Base-by-base conservation (phyloP, 495 filamentous ascomycete genomes). In the Trichoderma virens region DNA sequence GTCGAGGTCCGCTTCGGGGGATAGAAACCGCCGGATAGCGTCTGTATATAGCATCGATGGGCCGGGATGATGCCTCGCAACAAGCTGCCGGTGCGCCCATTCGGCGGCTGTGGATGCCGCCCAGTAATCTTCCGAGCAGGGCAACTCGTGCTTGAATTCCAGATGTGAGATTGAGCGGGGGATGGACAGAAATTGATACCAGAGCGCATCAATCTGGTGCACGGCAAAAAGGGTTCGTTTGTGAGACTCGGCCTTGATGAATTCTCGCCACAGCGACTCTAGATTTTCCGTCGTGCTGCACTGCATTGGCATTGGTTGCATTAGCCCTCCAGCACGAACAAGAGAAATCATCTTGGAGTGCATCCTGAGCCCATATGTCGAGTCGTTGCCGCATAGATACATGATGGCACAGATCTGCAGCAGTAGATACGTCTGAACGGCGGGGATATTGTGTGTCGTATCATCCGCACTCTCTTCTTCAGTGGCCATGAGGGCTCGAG, bases 121-220 rank as follows among this genome's bases (percentile, higher is more conserved):
- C 74, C 74, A 77, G 11, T 68, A 65, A 14, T 66, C 68, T 54
- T 71, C 69, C 1, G 69, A 69, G 45, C 71, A 75, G n/a, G 74
- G 74, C 6, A 77, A 62, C 23, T 75, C 71, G 65, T 77, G 73
- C 34, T 77, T 77, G 61, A 77, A 68, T 66, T 77, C 74, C 1
- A 77, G 67, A 54, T 75, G 72, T 3, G 74, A 77, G 62, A 77
- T 70, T 4, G 64, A 71, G 31, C 73, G 69, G 5, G 73, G 74
- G 16, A 75, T 71, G 1, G 74, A 77, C 11, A 77, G 67, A 61
- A 74, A 70, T 63, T 75, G 73, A 64, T 77, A 75, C 72, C 72
- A 75, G 1, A 77, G 67, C 5, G 74, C 70, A 64, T 77, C 74
- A 60, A 75, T 70, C 63, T 77, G 74, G 64, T 75, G 74, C 1